A percentile compares a stretch with the other conserved stretches of the same genome.
phyloP scores from a whole-genome alignment of 1,284 basidiomycete genomes.

The Trichosporon asahii region DNA sequence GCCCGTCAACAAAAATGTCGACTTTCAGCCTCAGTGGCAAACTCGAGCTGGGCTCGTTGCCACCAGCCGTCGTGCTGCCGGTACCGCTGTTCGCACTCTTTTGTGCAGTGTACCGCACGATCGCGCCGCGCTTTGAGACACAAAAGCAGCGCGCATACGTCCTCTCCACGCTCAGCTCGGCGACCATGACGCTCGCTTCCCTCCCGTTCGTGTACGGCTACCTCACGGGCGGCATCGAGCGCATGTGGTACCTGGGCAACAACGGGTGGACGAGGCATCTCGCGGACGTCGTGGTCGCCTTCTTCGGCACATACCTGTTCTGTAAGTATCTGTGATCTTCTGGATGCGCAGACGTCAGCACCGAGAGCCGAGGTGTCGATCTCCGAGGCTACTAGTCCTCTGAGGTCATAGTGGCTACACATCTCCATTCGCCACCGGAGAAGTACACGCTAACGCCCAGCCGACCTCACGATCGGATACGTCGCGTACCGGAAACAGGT shows the following conservation, averaged over 20 bases:
- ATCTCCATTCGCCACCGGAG: neutral
- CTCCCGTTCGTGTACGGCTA: conserved; percentile 57
- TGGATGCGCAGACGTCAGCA: no score
- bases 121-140: conserved; percentile 48
- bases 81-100: conserved; percentile 23
- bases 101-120: conserved; percentile 44
- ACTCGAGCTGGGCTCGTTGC: neutral
- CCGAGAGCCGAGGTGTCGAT: neutral
- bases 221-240: conserved; percentile 34
- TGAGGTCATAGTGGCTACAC: no score
- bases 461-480: conserved; percentile 41
- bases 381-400: no score
- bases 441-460: neutral
- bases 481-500: conserved; percentile 51
- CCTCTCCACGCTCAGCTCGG: conserved; percentile 56
- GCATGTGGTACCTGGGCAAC: conserved; percentile 26
- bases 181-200: conserved; percentile 54
- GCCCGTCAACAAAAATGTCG: neutral
- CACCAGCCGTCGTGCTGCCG: conserved; percentile 38
- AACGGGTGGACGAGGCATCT: conserved; percentile 32
- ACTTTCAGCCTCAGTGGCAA: neutral
- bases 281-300: conserved; percentile 32
- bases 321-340: conserved; percentile 39
- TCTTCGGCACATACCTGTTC: conserved; percentile 48
- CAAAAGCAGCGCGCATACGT: conserved; percentile 59